These are phyloP conservation scores for Daldinia bambusicola DNA, from an alignment of 495 filamentous ascomycete species.

Conservation along the genomic window DNA sequence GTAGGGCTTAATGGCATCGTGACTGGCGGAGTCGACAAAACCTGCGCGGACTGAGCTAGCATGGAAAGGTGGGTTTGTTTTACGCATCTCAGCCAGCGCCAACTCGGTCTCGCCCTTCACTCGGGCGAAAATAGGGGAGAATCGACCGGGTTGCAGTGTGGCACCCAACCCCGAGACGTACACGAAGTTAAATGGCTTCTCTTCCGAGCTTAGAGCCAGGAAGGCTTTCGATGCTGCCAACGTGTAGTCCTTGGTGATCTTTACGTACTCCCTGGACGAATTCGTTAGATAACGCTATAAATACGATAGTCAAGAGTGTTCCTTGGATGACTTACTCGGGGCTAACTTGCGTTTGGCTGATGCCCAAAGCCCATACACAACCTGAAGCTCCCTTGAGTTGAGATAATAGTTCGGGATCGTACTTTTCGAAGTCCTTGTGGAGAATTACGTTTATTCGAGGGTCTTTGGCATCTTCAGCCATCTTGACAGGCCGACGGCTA, in stretches of 20 bases:
- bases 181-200: slow-evolving; percentile 71
- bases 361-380: slow-evolving; percentile 77
- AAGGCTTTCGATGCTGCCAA: slow-evolving; percentile 71
- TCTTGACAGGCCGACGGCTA: slow-evolving; percentile 69
- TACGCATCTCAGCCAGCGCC: slow-evolving; percentile 56
- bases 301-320: background rate
- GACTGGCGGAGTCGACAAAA: slow-evolving; percentile 59
- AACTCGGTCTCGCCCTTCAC: slow-evolving; percentile 73
- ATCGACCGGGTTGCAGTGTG: slow-evolving; percentile 58
- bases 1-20: slow-evolving; percentile 61
- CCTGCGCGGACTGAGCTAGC: slow-evolving; percentile 64
- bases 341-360: slow-evolving; percentile 65
- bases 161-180: slow-evolving; percentile 73
- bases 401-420: slow-evolving; percentile 63
- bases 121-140: slow-evolving; percentile 65
- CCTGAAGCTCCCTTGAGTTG: slow-evolving; percentile 71
- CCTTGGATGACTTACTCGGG: slow-evolving; percentile 62
- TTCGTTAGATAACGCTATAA: slow-evolving; percentile 2
- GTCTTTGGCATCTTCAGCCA: slow-evolving; percentile 69
- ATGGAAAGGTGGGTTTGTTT: slow-evolving; percentile 55
- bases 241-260: slow-evolving; percentile 72
- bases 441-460: slow-evolving; percentile 69
- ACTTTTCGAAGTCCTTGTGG: slow-evolving; percentile 71
- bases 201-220: slow-evolving; percentile 53
- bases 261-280: slow-evolving; percentile 67